Evolutionary conservation across 1,139 yeast species (phyloP).

Genomic region (Kurtzmaniella natalensis): DNA sequence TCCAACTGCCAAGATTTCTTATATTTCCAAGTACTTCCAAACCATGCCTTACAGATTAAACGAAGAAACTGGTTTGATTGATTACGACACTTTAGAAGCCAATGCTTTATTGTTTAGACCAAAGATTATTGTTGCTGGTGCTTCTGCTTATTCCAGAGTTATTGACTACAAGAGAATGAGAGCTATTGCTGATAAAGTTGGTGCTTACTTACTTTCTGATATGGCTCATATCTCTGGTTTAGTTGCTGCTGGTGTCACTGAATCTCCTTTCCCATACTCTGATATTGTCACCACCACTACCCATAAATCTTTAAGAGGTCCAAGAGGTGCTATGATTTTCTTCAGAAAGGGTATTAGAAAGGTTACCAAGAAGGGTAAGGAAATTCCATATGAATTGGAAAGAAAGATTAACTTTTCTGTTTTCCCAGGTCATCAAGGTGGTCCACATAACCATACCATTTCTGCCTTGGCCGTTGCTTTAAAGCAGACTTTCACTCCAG

Average conservation of each 20-base stretch:
- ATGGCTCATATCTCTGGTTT: constrained; percentile 98
- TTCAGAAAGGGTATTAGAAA: constrained; percentile 89
- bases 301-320: constrained; percentile 95
- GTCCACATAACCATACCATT: constrained; percentile 97
- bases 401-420: constrained; percentile 90
- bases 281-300: constrained; percentile 97
- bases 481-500: constrained; percentile 84
- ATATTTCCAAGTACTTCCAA: constrained; percentile 88
- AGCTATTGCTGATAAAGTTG: constrained; percentile 86
- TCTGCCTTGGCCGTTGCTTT: constrained; percentile 93
- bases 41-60: constrained; percentile 95
- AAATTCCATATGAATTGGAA: constrained; percentile 80
- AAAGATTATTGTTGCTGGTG: constrained; percentile 91
- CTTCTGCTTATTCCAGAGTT: constrained; percentile 90
- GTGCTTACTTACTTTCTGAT: constrained; percentile 87
- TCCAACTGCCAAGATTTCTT: constrained; percentile 80
- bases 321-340: constrained; percentile 98
- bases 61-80: constrained; percentile 82
- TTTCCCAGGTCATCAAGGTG: constrained; percentile 99
- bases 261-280: constrained; percentile 89
- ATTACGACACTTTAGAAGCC: constrained; percentile 82
- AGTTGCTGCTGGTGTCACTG: constrained; percentile 88
- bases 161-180: constrained; percentile 89
- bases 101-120: constrained; percentile 89
- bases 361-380: constrained; percentile 84